Percentiles rank a stretch among this genome's conserved stretches.
Evolutionary conservation across 768 basidiomycete species (phyloP).

Genomic region (Auriculariales sp.): DNA sequence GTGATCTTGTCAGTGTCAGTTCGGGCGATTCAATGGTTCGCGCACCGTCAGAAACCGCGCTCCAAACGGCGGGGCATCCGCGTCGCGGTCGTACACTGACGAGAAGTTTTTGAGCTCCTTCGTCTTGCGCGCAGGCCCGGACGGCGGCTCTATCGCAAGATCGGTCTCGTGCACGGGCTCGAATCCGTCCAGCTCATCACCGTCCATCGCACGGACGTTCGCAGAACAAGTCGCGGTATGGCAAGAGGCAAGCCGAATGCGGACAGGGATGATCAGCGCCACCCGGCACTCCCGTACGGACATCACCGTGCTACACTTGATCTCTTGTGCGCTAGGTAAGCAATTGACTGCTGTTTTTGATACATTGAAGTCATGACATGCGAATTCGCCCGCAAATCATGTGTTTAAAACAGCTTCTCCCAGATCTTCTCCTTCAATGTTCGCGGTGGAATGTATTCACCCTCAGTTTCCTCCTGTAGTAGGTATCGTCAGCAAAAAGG

Average conservation of each 20-base stretch:
- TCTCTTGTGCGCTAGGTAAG: no score
- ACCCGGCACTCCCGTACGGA: no score
- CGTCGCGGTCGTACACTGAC: slow-evolving; percentile 46
- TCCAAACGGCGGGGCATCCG: slow-evolving; percentile 52
- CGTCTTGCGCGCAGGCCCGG: no score
- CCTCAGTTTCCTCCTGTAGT: slow-evolving; percentile 54
- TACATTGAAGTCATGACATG: no score
- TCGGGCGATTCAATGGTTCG: not conserved
- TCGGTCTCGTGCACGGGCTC: not conserved
- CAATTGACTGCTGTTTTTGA: no score
- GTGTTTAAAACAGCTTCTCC: slow-evolving; percentile 37
- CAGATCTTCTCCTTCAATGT: slow-evolving; percentile 38
- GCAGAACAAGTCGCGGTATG: no score
- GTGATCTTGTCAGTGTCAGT: not conserved
- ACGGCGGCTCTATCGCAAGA: not conserved
- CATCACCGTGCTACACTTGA: no score
- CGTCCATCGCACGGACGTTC: no score
- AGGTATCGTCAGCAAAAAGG: slow-evolving; percentile 26
- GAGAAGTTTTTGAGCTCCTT: slow-evolving; percentile 40
- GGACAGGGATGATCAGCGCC: no score
- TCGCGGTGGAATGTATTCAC: slow-evolving; percentile 32
- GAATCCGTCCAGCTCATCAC: not conserved
- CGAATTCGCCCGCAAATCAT: slow-evolving; percentile 1
- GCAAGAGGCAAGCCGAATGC: not conserved
- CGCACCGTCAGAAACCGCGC: slow-evolving; percentile 32